A percentile compares a stretch with the other conserved stretches of the same genome.
Evolutionary conservation across 108 stramenopile genomes (phyloP).

Genomic region (Mediolabrus comicus): DNA sequence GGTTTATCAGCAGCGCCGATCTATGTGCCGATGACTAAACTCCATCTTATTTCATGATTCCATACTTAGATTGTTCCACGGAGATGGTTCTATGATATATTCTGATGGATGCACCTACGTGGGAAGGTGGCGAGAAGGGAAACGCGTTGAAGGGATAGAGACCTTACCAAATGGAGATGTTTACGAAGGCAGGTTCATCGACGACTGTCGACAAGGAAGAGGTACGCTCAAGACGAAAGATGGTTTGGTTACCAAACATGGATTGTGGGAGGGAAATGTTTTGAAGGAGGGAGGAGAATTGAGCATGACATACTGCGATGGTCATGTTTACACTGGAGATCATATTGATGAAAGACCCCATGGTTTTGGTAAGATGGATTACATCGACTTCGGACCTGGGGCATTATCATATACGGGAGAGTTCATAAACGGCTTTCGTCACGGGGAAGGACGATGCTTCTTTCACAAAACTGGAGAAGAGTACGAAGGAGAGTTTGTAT

Average conservation of each 20-base stretch:
- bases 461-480: slow-evolving; percentile 30
- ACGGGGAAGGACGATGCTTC: slow-evolving; percentile 30
- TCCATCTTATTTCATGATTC: not conserved
- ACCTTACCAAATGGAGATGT: slow-evolving; percentile 31
- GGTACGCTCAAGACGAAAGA: slow-evolving; percentile 21
- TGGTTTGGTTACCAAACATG: slow-evolving; percentile 16
- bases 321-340: slow-evolving; percentile 26
- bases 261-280: slow-evolving; percentile 21
- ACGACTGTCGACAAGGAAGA: slow-evolving; percentile 28
- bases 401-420: slow-evolving; percentile 28
- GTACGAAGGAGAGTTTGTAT: slow-evolving; percentile 36
- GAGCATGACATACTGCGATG: slow-evolving; percentile 26
- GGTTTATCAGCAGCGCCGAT: not conserved
- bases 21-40: too few relatives aligned
- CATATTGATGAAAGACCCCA: slow-evolving; percentile 32
- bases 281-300: slow-evolving; percentile 26
- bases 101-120: slow-evolving; percentile 18
- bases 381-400: slow-evolving; percentile 22
- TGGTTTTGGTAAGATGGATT: slow-evolving; percentile 37
- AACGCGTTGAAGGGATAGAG: slow-evolving; percentile 20
- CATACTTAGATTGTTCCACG: slow-evolving; percentile 28
- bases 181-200: slow-evolving; percentile 33
- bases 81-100: slow-evolving; percentile 24
- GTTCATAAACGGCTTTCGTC: slow-evolving; percentile 38
- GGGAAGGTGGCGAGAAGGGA: slow-evolving; percentile 20